Evolutionary conservation across 2,329 filamentous ascomycete genomes (phyloP), one percentile per base, ranked within the genome.

Genomic region (Dactylellina haptotyla): DNA sequence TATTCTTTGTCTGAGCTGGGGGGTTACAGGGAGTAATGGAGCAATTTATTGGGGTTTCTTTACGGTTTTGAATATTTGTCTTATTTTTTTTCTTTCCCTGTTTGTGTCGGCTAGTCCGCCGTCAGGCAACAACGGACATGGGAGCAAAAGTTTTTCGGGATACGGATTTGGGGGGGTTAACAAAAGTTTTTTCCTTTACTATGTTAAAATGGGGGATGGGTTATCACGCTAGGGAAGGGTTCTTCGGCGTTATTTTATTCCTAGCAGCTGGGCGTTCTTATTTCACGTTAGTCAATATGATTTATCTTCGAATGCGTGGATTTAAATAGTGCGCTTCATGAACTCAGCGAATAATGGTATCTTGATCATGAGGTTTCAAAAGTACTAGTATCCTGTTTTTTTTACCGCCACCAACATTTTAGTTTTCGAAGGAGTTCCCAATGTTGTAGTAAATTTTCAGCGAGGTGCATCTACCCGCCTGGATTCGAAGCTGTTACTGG

Each of bases 81-180:
- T 45, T 6, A 16, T 12, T 37, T 41, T 53, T 2, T 12, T 53
- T 53, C 8, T 53, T 14, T 16, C 18, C 12, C 9, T 9, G 26
- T 20, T 9, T 34, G 56, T 34, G 56, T 59, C 56, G 56, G 56
- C 56, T 46, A 59, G 56, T 59, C 56, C 39, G 41, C n/a, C 39
- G 20, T 45, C 56, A 59, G 56, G 43, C 56, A 59, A 59, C 56
- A 48, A 59, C 25, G 43, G 26, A 6, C 25, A 48, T 10, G 54
- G 54, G 37, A 43, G 28, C 4, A 43, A 43, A 57, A 41, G 25
- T 59, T 59, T 30, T 59, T 37, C n/a, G 23, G 18, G 10, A 18
- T 46, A 34, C 18, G 56, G 41, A 32, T 20, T 43, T 20, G 20
- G 25, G 39, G 39, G 41, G 41, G 34, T 54, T 25, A 48, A 18